Evolutionary conservation across 305 asterid genomes (phyloP).

Genomic region (Coffea humblotiana): DNA sequence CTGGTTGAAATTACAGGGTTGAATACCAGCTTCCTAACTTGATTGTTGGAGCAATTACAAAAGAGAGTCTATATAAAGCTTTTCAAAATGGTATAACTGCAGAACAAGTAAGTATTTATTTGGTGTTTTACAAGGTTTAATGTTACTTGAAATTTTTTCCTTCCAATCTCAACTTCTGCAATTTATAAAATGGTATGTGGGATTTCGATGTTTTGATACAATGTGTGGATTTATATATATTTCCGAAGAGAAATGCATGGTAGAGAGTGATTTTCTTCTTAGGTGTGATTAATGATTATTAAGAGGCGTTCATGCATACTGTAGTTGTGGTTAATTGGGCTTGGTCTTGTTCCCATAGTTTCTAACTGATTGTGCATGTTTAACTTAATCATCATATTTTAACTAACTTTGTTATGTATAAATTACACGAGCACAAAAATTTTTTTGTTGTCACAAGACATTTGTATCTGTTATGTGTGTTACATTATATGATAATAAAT

Average conservation of each 20-base stretch:
- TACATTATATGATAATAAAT: too few relatives aligned
- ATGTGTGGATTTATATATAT: not conserved
- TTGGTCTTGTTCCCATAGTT: not conserved
- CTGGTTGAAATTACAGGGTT: slow-evolving; percentile 57
- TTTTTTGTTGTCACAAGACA: too few relatives aligned
- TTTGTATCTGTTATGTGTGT: too few relatives aligned
- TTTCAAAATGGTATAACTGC: slow-evolving; percentile 81
- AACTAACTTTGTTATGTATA: not conserved
- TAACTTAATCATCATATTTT: not conserved
- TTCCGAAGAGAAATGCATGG: slow-evolving; percentile 2
- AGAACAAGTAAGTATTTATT: slow-evolving; percentile 62
- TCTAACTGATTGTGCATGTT: not conserved
- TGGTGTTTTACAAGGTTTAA: not conserved
- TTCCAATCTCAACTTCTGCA: not conserved
- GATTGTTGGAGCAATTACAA: slow-evolving; percentile 81
- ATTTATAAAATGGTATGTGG: not conserved
- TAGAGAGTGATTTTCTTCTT: not conserved
- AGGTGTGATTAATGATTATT: not conserved
- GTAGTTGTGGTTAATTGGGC: not conserved
- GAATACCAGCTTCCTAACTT: slow-evolving; percentile 98
- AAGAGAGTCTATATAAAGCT: slow-evolving; percentile 92
- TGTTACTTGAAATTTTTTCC: slow-evolving; percentile 1
- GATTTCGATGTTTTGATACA: not conserved
- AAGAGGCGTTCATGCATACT: not conserved
- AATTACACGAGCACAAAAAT: too few relatives aligned